These are phyloP conservation scores for Scheffersomyces ergatensis DNA, from an alignment of 805 yeast species.

Conservation along the genomic window DNA sequence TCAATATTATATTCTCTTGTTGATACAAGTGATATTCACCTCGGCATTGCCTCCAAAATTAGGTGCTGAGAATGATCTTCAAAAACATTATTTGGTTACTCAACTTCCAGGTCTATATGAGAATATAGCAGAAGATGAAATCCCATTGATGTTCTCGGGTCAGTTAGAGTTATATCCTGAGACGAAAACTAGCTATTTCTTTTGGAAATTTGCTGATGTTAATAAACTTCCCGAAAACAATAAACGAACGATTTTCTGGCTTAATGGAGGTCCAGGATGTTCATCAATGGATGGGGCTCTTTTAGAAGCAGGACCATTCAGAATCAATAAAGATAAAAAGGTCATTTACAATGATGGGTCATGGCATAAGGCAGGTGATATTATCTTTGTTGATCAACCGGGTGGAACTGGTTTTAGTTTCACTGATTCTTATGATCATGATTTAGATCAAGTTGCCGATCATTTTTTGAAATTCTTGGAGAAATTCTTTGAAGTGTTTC, in stretches of 20 bases:
- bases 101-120: constrained; percentile 36
- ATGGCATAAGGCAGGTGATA: constrained; percentile 78
- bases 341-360: constrained; percentile 65
- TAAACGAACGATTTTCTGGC: constrained; percentile 71
- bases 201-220: constrained; percentile 64
- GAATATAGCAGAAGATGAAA: constrained; percentile 27
- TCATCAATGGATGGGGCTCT: constrained; percentile 97
- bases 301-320: constrained; percentile 87
- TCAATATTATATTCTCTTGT: background rate
- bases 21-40: background rate
- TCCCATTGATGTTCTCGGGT: constrained; percentile 63
- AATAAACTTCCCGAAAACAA: constrained; percentile 25
- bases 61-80: constrained; percentile 4
- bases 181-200: constrained; percentile 61
- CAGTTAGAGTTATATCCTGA: constrained; percentile 57
- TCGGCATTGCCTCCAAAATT: constrained; percentile 10
- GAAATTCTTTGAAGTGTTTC: constrained; percentile 67
- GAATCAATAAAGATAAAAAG: constrained; percentile 46
- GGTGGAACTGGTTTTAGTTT: constrained; percentile 89
- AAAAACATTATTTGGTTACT: constrained; percentile 23
- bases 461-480: constrained; percentile 67
- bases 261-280: constrained; percentile 98
- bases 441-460: constrained; percentile 53
- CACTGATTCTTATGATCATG: constrained; percentile 52
- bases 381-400: constrained; percentile 92